Conservation (phyloP, 768 basidiomycete genomes). For the Pleurotus pulmonarius region DNA sequence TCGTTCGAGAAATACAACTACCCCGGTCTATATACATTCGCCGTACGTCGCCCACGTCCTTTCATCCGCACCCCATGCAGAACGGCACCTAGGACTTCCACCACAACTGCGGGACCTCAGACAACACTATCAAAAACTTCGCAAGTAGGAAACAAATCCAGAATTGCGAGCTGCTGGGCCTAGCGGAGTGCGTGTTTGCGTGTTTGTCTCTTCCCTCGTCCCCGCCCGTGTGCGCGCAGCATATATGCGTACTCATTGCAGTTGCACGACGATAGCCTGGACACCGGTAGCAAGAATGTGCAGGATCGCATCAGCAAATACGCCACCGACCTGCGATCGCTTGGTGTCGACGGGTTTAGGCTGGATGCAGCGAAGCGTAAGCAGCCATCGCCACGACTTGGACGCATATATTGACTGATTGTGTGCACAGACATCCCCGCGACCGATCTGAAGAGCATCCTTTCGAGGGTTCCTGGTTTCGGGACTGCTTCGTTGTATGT, state of each 20-base stretch:
- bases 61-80: too few species aligned
- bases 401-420: neutral
- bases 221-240: too few species aligned
- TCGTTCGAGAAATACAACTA: too few species aligned
- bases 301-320: slow-evolving; percentile 48
- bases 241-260: too few species aligned
- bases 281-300: slow-evolving; percentile 59
- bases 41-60: too few species aligned
- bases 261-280: slow-evolving; percentile 40
- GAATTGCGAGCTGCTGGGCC: slow-evolving; percentile 28
- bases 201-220: too few species aligned
- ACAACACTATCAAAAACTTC: slow-evolving; percentile 39
- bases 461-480: neutral
- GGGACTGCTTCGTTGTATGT: neutral
- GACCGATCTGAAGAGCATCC: neutral
- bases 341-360: slow-evolving; percentile 60
- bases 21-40: too few species aligned
- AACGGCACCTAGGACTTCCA: slow-evolving; percentile 49
- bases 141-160: slow-evolving; percentile 36
- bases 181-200: slow-evolving; percentile 35
- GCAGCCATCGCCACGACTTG: neutral
- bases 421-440: neutral
- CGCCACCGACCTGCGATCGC: slow-evolving; percentile 53
- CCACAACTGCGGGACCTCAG: slow-evolving; percentile 36
- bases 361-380: slow-evolving; percentile 67